Conservation (phyloP, 2,329 filamentous ascomycete genomes). For the Pyrenophora tritici-repentis region DNA sequence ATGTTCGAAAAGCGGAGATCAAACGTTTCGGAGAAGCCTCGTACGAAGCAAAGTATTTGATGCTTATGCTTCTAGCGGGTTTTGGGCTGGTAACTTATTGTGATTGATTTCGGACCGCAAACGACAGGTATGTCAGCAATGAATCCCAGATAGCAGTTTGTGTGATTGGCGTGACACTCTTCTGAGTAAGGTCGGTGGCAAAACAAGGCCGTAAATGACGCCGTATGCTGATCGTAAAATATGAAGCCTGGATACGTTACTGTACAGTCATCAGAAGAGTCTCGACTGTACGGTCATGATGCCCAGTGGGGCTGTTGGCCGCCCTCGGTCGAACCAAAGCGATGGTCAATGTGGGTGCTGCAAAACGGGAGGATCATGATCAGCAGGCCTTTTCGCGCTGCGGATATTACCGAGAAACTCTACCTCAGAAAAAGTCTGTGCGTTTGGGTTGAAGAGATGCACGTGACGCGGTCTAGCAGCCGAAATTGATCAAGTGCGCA, state of each 20-base stretch:
- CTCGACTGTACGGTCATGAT: constrained; percentile 2
- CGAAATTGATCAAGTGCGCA: neutral
- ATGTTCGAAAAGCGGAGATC: constrained; percentile 1
- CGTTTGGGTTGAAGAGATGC: constrained; percentile 1
- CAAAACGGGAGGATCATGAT: constrained; percentile 28
- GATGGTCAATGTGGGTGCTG: constrained; percentile 18
- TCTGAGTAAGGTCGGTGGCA: constrained; percentile 33
- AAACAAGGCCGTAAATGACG: constrained; percentile 1
- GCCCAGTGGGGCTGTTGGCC: constrained; percentile 3
- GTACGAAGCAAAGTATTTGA: neutral
- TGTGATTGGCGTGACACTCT: neutral
- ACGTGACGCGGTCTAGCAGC: neutral
- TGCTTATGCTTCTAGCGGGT: neutral
- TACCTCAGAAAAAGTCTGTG: neutral
- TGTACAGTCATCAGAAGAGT: neutral
- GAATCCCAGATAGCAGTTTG: constrained; percentile 48
- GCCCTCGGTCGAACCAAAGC: constrained; percentile 5
- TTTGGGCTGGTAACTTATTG: neutral
- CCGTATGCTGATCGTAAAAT: neutral
- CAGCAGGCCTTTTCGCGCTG: constrained; percentile 14
- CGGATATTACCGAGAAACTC: constrained; percentile 1
- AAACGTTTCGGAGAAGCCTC: neutral
- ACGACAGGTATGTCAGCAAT: constrained; percentile 7
- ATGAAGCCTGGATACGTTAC: neutral
- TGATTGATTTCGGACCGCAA: neutral